Conservation (phyloP, 1,284 basidiomycete species). For the Paramarasmius palmivorus region DNA sequence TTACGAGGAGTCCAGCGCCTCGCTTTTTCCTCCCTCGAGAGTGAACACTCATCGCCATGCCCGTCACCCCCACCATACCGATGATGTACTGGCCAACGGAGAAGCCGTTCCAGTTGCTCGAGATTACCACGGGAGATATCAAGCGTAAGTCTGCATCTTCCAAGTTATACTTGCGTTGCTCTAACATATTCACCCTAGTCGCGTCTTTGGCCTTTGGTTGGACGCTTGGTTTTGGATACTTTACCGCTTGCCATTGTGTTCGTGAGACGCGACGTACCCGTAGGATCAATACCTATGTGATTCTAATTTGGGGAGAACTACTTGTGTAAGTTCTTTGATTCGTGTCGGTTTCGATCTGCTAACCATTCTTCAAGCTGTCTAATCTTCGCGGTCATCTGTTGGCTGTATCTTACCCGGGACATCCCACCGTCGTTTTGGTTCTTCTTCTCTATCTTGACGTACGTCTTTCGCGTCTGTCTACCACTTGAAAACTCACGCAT, state of each 20-base stretch:
- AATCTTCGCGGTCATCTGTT: slow-evolving; percentile 5
- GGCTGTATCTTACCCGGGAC: slow-evolving; percentile 4
- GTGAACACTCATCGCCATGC: no score
- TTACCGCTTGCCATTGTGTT: slow-evolving; percentile 4
- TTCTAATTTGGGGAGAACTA: slow-evolving; percentile 7
- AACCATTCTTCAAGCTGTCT: not conserved
- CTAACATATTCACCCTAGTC: not conserved
- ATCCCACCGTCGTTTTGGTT: slow-evolving; percentile 7
- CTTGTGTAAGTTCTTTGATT: not conserved
- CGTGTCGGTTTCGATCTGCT: no score
- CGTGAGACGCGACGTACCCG: slow-evolving; percentile 7
- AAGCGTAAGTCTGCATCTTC: no score
- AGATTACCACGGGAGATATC: no score
- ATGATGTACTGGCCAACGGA: no score
- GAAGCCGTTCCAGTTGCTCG: no score
- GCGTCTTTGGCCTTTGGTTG: slow-evolving; percentile 8
- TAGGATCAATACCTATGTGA: slow-evolving; percentile 4
- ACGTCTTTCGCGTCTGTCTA: not conserved
- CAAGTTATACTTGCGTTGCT: no score
- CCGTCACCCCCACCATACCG: no score
- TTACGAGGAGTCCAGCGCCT: no score
- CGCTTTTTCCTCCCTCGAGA: no score
- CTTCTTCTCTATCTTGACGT: slow-evolving; percentile 7
- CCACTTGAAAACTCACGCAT: not conserved
- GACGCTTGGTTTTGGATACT: slow-evolving; percentile 8